phyloP scores from a whole-genome alignment of 768 basidiomycete species.

The Termitomyces sp. region DNA sequence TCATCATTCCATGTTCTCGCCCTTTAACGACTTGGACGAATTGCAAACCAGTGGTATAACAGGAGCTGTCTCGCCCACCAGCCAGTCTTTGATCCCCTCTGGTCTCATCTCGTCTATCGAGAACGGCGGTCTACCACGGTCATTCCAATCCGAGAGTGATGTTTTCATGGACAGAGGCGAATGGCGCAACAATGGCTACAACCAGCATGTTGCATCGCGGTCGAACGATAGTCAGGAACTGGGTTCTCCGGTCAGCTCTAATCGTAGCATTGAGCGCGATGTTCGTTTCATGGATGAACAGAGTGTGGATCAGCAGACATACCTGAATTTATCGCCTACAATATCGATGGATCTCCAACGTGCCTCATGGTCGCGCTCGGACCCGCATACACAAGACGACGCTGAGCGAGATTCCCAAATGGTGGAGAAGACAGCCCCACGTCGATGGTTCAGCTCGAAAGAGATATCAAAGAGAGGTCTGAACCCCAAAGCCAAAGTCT shows the following conservation, averaged over 20 bases:
- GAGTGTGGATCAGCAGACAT: constrained; percentile 12
- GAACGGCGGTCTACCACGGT: constrained; percentile 32
- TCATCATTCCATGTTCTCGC: constrained; percentile 38
- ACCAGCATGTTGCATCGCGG: constrained; percentile 6
- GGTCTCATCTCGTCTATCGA: constrained; percentile 56
- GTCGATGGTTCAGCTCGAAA: constrained; percentile 47
- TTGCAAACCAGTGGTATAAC: constrained; percentile 15
- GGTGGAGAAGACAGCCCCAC: constrained; percentile 30
- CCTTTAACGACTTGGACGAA: constrained; percentile 46
- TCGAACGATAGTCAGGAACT: constrained; percentile 11
- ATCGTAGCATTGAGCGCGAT: constrained; percentile 35
- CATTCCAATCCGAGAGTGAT: constrained; percentile 53
- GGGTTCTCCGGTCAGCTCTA: constrained; percentile 13
- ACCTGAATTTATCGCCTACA: constrained; percentile 12
- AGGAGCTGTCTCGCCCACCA: constrained; percentile 34
- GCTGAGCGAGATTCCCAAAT: constrained; percentile 10
- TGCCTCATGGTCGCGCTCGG: constrained; percentile 29
- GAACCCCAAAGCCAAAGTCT: constrained; percentile 86
- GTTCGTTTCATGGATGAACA: constrained; percentile 29
- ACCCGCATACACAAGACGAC: constrained; percentile 21
- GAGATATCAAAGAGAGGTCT: constrained; percentile 62
- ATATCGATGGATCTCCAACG: constrained; percentile 27
- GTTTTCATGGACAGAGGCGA: constrained; percentile 43
- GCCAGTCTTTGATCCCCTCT: constrained; percentile 52
- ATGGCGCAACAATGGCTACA: constrained; percentile 34